Percentiles rank a stretch among this genome's conserved stretches.
These are phyloP conservation scores for Cladosporium sp. DNA, from an alignment of 2,329 filamentous ascomycete species.

Conservation along the genomic window DNA sequence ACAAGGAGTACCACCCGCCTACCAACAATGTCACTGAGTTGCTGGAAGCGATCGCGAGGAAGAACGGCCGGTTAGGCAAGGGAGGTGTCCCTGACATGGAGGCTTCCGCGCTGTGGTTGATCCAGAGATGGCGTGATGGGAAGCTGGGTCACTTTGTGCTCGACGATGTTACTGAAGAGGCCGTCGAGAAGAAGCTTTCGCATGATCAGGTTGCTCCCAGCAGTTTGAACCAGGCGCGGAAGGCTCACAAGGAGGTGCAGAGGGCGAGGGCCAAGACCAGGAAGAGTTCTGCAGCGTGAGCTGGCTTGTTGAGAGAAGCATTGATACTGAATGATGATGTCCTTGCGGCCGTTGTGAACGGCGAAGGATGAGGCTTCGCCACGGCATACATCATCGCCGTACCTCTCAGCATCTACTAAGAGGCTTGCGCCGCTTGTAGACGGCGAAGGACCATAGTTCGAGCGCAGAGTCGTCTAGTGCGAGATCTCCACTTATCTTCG, in stretches of 20 bases:
- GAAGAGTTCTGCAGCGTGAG: slow-evolving; percentile 5
- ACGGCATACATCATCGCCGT: too few relatives aligned
- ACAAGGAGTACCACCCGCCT: slow-evolving; percentile 58
- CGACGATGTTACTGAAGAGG: slow-evolving; percentile 63
- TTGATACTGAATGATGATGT: too few relatives aligned
- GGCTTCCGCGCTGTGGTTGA: slow-evolving; percentile 68
- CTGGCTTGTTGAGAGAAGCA: not conserved
- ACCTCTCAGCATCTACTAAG: too few relatives aligned
- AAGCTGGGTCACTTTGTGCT: slow-evolving; percentile 69
- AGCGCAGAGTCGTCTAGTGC: too few relatives aligned
- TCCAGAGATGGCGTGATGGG: slow-evolving; percentile 77
- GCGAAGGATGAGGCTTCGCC: too few relatives aligned
- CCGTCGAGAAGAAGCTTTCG: slow-evolving; percentile 47
- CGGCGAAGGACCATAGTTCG: too few relatives aligned
- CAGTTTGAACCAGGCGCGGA: slow-evolving; percentile 65
- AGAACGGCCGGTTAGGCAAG: slow-evolving; percentile 68
- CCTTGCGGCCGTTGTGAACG: too few relatives aligned
- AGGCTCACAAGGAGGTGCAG: slow-evolving; percentile 53
- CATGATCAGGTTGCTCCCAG: slow-evolving; percentile 42
- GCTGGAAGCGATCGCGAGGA: slow-evolving; percentile 62
- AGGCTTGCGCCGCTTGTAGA: too few relatives aligned
- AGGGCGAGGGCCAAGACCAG: slow-evolving; percentile 12
- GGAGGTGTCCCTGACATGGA: slow-evolving; percentile 66
- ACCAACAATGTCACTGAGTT: slow-evolving; percentile 80
- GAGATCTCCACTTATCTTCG: too few relatives aligned